These are phyloP conservation scores for Biscogniauxia sp. DNA, from an alignment of 2,329 filamentous ascomycete genomes.

Conservation along the genomic window DNA sequence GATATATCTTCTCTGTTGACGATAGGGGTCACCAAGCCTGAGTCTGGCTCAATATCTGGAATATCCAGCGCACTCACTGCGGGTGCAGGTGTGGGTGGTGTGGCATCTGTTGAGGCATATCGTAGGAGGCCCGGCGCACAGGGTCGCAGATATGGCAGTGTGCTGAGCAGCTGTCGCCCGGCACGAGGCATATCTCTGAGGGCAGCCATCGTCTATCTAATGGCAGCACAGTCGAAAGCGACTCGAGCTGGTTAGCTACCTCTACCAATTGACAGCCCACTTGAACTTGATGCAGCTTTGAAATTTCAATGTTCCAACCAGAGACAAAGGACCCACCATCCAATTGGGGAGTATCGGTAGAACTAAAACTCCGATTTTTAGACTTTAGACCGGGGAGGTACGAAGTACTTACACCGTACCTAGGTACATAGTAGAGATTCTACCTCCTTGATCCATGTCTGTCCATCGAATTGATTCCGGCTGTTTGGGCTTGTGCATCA, in stretches of 20 bases:
- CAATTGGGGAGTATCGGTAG: neutral
- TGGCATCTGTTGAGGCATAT: conserved; percentile 47
- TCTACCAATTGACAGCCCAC: neutral
- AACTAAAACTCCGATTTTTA: neutral
- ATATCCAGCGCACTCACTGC: conserved; percentile 35
- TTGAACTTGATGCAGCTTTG: neutral
- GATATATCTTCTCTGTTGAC: conserved; percentile 35
- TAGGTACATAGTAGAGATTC: too few relatives aligned
- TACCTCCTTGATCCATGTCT: too few relatives aligned
- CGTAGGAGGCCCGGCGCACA: conserved; percentile 30
- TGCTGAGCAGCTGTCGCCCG: conserved; percentile 25
- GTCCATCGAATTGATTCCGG: neutral
- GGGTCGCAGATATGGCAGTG: conserved; percentile 23
- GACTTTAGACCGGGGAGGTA: too few relatives aligned
- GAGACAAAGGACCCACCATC: neutral
- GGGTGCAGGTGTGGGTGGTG: conserved; percentile 40
- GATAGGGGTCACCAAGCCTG: conserved; percentile 44
- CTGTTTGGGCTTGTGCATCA: neutral
- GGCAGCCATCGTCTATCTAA: conserved; percentile 21
- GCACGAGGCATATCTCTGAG: conserved; percentile 30
- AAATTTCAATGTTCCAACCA: neutral
- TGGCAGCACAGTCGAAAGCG: neutral
- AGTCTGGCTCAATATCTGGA: conserved; percentile 50
- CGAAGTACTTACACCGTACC: too few relatives aligned
- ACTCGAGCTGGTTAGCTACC: neutral